phyloP scores from a whole-genome alignment of 306 rosid genomes.

The Urtica urens region DNA sequence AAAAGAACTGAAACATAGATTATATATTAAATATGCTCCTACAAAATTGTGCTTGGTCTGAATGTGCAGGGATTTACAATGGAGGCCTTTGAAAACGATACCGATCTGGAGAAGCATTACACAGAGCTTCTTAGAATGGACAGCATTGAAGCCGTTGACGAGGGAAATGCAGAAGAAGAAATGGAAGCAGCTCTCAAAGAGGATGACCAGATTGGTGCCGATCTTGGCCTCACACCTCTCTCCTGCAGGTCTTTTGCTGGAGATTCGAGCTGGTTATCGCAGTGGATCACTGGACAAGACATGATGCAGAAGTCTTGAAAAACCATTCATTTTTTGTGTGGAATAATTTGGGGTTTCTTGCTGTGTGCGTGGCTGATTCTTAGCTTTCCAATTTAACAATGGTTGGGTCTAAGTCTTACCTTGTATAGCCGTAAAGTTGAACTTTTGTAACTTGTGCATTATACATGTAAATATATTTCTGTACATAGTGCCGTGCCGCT shows the following conservation, averaged over 20 bases:
- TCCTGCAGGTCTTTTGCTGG: constrained; percentile 53
- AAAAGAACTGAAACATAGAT: too few species aligned
- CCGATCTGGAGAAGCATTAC: constrained; percentile 63
- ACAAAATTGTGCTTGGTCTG: not conserved
- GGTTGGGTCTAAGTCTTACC: too few species aligned
- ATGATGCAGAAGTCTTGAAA: constrained; percentile 36
- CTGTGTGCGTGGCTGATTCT: too few species aligned
- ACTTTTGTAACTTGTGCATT: too few species aligned
- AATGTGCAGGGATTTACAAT: constrained; percentile 55
- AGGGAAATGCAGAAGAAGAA: constrained; percentile 43
- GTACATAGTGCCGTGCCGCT: too few species aligned
- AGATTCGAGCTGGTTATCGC: constrained; percentile 89
- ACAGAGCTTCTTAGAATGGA: constrained; percentile 46
- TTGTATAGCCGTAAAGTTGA: too few species aligned
- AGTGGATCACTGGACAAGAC: constrained; percentile 81
- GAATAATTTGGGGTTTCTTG: too few species aligned
- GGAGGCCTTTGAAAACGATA: constrained; percentile 54
- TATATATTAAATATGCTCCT: too few species aligned
- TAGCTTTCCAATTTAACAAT: too few species aligned
- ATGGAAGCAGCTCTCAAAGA: constrained; percentile 77
- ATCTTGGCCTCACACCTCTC: constrained; percentile 68
- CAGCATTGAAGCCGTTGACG: constrained; percentile 41
- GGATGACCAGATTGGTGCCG: constrained; percentile 64
- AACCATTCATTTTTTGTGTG: not conserved
- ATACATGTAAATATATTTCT: too few species aligned